phyloP scores from a whole-genome alignment of 129 eudicot genomes.

The Gnaphalium uliginosum region DNA sequence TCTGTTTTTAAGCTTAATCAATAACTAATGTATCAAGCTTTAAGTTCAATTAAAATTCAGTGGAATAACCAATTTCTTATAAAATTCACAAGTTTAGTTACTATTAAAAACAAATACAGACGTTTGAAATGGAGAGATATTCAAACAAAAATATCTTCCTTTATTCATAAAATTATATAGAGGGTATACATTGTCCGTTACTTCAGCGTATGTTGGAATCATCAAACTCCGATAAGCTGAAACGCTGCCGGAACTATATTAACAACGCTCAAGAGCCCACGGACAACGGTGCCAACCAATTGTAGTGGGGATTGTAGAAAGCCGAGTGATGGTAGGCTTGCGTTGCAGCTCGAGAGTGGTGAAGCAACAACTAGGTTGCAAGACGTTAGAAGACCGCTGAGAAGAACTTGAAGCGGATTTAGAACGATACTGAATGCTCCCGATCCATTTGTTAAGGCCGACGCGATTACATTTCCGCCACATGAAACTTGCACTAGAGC shows the following conservation, averaged over 20 bases:
- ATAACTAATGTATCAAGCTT: neutral
- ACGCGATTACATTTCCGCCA: conserved; percentile 35
- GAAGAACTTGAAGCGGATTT: conserved; percentile 19
- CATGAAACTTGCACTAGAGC: conserved; percentile 32
- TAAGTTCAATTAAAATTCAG: neutral
- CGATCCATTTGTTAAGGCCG: conserved; percentile 16
- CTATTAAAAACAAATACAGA: neutral
- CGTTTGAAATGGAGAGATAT: conserved; percentile 1
- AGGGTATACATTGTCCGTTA: neutral
- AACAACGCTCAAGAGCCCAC: conserved; percentile 17
- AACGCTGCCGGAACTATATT: neutral
- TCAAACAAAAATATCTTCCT: conserved; percentile 9
- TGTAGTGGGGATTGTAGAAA: conserved; percentile 30
- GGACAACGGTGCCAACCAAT: neutral
- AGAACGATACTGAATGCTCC: conserved; percentile 24
- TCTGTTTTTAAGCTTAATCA: too few relatives aligned
- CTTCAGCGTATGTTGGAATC: neutral
- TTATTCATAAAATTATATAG: conserved; percentile 2
- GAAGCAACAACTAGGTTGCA: conserved; percentile 32
- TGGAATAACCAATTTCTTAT: neutral
- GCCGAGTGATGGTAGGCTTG: conserved; percentile 27
- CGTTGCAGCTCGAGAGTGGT: conserved; percentile 34
- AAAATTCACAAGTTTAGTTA: neutral
- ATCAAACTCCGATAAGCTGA: conserved; percentile 7
- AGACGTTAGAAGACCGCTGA: conserved; percentile 15